Evolutionary conservation across 495 filamentous ascomycete species (phyloP), one percentile per base, ranked within the genome.

Genomic region (Aspergillus incahuasiensis): DNA sequence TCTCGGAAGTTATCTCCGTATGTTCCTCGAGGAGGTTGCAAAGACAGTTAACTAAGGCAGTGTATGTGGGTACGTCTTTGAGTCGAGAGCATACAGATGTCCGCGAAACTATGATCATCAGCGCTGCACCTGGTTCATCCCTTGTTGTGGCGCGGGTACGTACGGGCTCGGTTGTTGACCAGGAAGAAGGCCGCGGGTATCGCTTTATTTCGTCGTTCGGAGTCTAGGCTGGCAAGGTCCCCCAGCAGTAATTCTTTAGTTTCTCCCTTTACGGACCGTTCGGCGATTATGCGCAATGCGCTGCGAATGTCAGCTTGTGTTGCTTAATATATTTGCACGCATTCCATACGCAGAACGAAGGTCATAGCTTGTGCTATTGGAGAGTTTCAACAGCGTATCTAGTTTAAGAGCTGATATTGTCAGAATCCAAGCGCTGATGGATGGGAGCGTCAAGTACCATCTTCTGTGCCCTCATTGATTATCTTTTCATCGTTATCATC

Each of bases 341-440:
- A 12, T n/a, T n/a, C 52, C 77, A 50, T 78, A 81, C 78, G 77
- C 75, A 52, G 73, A 68, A 59, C 76, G 73, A 48, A 81, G 76
- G 50, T 80, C 74, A 62, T 74, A 68, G 55, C 74, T 81, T 28
- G 76, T 71, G 64, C 74, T 77, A 52, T 74, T 68, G 43, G 73
- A 73, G 40, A 82, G 72, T 58, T 76, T 74, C 19, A 73, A 63
- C 15, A 82, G 71, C 1, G 79, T 79, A 45, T 78, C 70, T 51
- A 82, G 56, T 53, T 80, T 80, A 51, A 82, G 67, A 13, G 74
- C 78, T 80, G 49, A 13, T 16, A 0, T 2, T 19, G 53, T 61
- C 41, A 53, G 51, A 22, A 7, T 3, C 35, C 7, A 18, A n/a
- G 22, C 18, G 6, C 19, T 15, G 2, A 1, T 1, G 25, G 2